Conservation (phyloP, 208 protist genomes). For the Porcisia hertigi region DNA sequence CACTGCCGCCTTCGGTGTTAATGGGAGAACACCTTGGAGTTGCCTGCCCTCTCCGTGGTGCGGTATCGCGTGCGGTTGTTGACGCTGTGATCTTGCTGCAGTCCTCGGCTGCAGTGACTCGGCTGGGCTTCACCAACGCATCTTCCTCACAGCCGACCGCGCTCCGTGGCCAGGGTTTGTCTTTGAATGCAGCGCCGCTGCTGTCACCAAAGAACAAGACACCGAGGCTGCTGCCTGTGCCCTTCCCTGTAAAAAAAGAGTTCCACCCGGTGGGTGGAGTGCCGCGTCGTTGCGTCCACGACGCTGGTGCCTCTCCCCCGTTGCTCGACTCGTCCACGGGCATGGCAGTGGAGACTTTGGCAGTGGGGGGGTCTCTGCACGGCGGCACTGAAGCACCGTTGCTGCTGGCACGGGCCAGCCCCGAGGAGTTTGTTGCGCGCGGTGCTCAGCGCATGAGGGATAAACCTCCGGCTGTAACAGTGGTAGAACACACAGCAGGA, state of each 20-base stretch:
- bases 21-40: background rate
- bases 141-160: background rate
- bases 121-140: background rate
- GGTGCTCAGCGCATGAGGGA: constrained; percentile 5
- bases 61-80: background rate
- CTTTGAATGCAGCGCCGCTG: background rate
- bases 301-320: background rate
- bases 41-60: background rate
- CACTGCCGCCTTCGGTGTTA: background rate
- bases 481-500: background rate
- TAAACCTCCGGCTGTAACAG: background rate
- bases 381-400: constrained; percentile 1
- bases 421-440: constrained; percentile 21
- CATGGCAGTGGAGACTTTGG: background rate
- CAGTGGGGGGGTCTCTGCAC: background rate
- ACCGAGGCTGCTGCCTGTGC: background rate
- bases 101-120: background rate
- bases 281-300: background rate
- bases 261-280: background rate
- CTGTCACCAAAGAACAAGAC: background rate
- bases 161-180: background rate
- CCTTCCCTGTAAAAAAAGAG: background rate
- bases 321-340: background rate
- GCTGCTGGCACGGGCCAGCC: constrained; percentile 15
- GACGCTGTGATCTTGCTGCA: background rate